phyloP scores from a whole-genome alignment of 768 basidiomycete genomes.

The Mycena floridula region DNA sequence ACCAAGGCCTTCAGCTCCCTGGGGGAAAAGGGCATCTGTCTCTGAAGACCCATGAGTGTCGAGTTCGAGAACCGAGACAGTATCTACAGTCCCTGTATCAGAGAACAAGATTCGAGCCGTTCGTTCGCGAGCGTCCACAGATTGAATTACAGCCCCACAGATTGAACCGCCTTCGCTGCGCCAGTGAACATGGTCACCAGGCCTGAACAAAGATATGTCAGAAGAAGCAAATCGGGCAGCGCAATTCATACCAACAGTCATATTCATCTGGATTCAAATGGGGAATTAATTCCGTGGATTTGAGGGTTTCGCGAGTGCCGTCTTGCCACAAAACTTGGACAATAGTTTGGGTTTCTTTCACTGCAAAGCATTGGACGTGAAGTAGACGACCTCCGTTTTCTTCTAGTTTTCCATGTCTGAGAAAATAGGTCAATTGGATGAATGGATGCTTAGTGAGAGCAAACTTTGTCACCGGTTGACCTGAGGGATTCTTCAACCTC shows the following conservation, averaged over 20 bases:
- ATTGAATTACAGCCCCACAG: conserved; percentile 73
- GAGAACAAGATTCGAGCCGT: conserved; percentile 61
- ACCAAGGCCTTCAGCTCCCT: conserved; percentile 58
- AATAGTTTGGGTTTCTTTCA: conserved; percentile 65
- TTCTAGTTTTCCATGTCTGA: conserved; percentile 51
- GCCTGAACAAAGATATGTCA: conserved; percentile 40
- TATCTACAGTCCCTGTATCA: conserved; percentile 49
- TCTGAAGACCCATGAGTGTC: conserved; percentile 76
- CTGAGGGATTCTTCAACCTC: conserved; percentile 42
- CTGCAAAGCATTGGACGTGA: conserved; percentile 50
- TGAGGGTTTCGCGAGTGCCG: conserved; percentile 57
- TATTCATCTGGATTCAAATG: conserved; percentile 88
- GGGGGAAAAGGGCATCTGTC: conserved; percentile 32
- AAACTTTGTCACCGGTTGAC: conserved; percentile 40
- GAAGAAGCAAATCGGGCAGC: background rate
- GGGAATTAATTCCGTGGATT: conserved; percentile 65
- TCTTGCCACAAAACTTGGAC: conserved; percentile 86
- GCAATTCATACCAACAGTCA: conserved; percentile 68
- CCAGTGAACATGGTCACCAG: conserved; percentile 87
- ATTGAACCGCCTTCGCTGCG: conserved; percentile 64
- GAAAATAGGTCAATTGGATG: no score
- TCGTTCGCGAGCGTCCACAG: conserved; percentile 64
- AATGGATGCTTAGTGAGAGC: no score
- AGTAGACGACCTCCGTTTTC: conserved; percentile 39
- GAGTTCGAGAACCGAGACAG: conserved; percentile 80